Evolutionary conservation across 2,329 filamentous ascomycete genomes (phyloP).

Genomic region (Hypomyces rosellus): DNA sequence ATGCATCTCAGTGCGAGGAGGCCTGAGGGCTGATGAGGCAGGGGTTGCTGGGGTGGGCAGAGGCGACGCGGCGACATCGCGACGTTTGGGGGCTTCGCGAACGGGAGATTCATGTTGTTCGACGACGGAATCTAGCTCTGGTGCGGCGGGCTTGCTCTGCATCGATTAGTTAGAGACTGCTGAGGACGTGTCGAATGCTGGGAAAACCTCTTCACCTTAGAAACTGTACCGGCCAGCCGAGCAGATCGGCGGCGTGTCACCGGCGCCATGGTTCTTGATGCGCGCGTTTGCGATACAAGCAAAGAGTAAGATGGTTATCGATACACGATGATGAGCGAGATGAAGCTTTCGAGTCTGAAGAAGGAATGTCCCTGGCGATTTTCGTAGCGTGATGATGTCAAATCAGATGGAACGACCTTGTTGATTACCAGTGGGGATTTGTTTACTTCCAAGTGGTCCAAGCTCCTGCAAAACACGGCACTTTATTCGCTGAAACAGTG

Average conservation of each 20-base stretch:
- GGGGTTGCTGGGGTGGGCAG: constrained; percentile 48
- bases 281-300: constrained; percentile 4
- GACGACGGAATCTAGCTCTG: constrained; percentile 35
- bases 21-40: constrained; percentile 59
- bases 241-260: constrained; percentile 39
- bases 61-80: constrained; percentile 29
- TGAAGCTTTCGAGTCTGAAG: constrained; percentile 6
- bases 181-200: not conserved
- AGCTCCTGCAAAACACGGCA: constrained; percentile 8
- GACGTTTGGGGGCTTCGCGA: constrained; percentile 19
- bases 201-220: constrained; percentile 27
- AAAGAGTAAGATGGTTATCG: not conserved
- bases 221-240: constrained; percentile 31
- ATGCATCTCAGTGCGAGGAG: constrained; percentile 79
- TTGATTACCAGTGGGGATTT: constrained; percentile 19
- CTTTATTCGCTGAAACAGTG: constrained; percentile 2
- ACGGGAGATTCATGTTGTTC: constrained; percentile 38
- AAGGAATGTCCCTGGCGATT: constrained; percentile 11
- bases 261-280: constrained; percentile 29
- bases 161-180: constrained; percentile 11
- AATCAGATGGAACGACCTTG: constrained; percentile 12
- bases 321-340: constrained; percentile 1
- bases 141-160: constrained; percentile 24
- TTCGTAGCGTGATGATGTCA: constrained; percentile 15
- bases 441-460: constrained; percentile 20